Base-by-base conservation (phyloP, 2,329 filamentous ascomycete genomes). In the Colletotrichum paranaense region DNA sequence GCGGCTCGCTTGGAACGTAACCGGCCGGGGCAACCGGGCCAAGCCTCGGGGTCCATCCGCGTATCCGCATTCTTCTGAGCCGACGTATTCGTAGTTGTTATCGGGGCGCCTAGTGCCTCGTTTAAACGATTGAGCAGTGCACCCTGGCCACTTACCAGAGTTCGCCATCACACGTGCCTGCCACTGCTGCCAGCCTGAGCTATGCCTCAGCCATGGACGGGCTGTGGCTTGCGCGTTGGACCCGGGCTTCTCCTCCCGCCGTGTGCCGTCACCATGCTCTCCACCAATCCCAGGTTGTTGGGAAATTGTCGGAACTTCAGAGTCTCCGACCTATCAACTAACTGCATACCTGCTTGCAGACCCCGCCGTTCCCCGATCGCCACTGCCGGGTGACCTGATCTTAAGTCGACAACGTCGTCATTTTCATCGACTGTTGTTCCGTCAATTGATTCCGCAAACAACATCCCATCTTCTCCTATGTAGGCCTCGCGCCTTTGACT, bases 321-420 rank as follows among this genome's bases (percentile, higher is more conserved):
- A 73, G 67, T 57, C 60, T 70, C 70, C 70, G 70, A 62, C 19
- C 32, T 42, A 28, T 63, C 60, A 28, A 28, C 14, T 32, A 53
- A 60, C 60, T 42, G 46, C 55, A n/a, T 46, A 65, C 35, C 59
- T 65, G 22, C 56, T 60, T 70, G 66, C 55, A 64, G 42, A 28
- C 62, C n/a, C 35, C 55, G 24, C 32, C 26, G n/a, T 35, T 35
- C 28, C 42, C 67, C 60, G 62, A 55, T 57, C 67, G 70, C 67
- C 66, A 58, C 70, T 68, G 65, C 67, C 16, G 22, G 26, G 60
- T 65, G 67, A 73, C 55, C 67, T 73, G 62, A 59, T 65, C 38
- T 59, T 56, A 35, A 35, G 32, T 35, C 32, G 65, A 56, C 46
- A 11, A 55, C 60, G n/a, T 38, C 46, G 70, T 66, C 67, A 52